Conservation (phyloP, 768 basidiomycete species). For the Boletus sp. region DNA sequence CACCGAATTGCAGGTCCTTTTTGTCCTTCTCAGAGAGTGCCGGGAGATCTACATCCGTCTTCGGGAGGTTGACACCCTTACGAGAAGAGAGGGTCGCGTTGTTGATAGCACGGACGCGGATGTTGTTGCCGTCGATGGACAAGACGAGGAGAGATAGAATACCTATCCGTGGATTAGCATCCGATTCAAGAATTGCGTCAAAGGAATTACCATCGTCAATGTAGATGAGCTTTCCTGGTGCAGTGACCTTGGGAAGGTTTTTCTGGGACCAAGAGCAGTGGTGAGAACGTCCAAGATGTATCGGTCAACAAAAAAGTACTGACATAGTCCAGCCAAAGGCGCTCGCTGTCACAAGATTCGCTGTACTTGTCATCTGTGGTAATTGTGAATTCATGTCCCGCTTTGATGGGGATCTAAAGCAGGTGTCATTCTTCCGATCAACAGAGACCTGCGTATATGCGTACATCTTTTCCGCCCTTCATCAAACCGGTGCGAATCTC, state of each 20-base stretch:
- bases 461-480: slow-evolving; percentile 79
- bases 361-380: slow-evolving; percentile 81
- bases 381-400: slow-evolving; percentile 93
- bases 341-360: slow-evolving; percentile 76
- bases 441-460: slow-evolving; percentile 32
- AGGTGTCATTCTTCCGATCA: slow-evolving; percentile 2
- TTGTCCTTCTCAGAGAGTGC: slow-evolving; percentile 99
- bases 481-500: slow-evolving; percentile 98
- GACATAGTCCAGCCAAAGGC: slow-evolving; percentile 94
- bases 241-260: slow-evolving; percentile 94
- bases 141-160: slow-evolving; percentile 93
- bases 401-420: slow-evolving; percentile 70
- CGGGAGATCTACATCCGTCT: slow-evolving; percentile 96
- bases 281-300: slow-evolving; percentile 2
- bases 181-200: not conserved
- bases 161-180: slow-evolving; percentile 33
- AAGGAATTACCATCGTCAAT: slow-evolving; percentile 80
- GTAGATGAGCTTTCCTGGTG: slow-evolving; percentile 96
- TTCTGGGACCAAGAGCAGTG: slow-evolving; percentile 40
- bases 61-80: slow-evolving; percentile 99
- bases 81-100: slow-evolving; percentile 90
- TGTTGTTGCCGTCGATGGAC: slow-evolving; percentile 76
- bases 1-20: slow-evolving; percentile 90
- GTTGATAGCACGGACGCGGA: slow-evolving; percentile 87
- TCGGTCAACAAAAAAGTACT: slow-evolving; percentile 30